Base-by-base conservation (phyloP, 768 basidiomycete genomes). In the Plicaturopsis crispa region DNA sequence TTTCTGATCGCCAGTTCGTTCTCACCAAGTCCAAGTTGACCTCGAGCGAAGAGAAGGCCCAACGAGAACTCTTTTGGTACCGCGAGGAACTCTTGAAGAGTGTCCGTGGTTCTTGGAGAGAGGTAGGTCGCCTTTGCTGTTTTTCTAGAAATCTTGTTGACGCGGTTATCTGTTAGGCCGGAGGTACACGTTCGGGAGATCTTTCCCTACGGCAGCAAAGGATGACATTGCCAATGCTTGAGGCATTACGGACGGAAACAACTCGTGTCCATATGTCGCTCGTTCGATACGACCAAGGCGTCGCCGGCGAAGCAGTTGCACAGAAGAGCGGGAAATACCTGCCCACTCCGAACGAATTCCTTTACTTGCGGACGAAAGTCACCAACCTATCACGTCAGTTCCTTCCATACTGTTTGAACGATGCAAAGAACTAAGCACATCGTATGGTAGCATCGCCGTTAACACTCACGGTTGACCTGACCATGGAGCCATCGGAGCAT, bases 11-110 rank as follows among this genome's bases (percentile, higher is more conserved):
- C 19, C 96, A 99, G 54, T 97, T 93, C 55, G 79, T 98, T 13
- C 83, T 96, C 0, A 72, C 81, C 18, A 85, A 86, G 48, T 75
- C 81, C 4, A 72, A 65, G 35, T 60, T 86, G 41, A 72, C 80
- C 1, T 54, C 60, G 8, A 62, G 59, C 32, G 81, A 88, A 47
- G 72, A 83, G 43, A 67, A 65, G 31, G 52, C 67, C 7, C 83
- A 90, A 53, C 70, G 79, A 26, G 86, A 91, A 53, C 55, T 93
- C 12, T 99, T 98, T 64, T 99, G 96, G 96, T 94, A 96, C 55
- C 72, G 93, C 24, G 93, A 99, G 56, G 79, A 83, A 45, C 61
- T 99, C 7, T 73, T 98, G 50, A 75, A 75, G 33, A 60, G 63
- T 35, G 55, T 97, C 11, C 65, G 62, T 10, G 83, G 83, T 7